Evolutionary conservation across 192 early-diverging fungal genomes (phyloP), one percentile per base, ranked within the genome.

Genomic region (Obelidium mucronatum): DNA sequence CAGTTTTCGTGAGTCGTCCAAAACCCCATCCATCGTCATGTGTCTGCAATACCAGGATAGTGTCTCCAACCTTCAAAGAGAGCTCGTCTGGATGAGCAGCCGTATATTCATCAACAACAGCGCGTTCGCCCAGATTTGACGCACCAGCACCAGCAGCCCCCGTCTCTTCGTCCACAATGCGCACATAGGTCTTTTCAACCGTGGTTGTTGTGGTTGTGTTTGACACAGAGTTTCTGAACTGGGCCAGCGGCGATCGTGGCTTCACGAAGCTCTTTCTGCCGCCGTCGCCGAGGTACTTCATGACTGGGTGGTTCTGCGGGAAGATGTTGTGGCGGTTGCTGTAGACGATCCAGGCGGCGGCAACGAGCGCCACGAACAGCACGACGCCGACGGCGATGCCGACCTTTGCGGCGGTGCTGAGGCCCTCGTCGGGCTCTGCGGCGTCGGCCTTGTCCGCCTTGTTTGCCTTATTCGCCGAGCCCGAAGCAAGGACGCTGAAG

Each of bases 21-120:
- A 69, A 19, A 22, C 34, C 72, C 72, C 72, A 74, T 19, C 72
- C 67, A 67, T 81, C 80, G 48, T 81, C 80, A 64, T 76, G 81
- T 36, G 56, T 31, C 39, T 79, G 26, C 24, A 81, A 13, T 33
- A 81, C 35, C 17, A 81, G 40, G 36, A 81, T 36, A 11, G 66
- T 61, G 19, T 78, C 52, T 24, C 73, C 79, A 40, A 63, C 24
- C 28, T 66, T 48, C 26, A 81, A 54, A 8, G 33, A 39, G 8
- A 81, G 68, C 42, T 81, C 80, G 67, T 60, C 58, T 17, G 28
- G 58, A 19, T 19, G 28, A 60, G 33, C 6, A 6, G 33, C 58
- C 8, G 24, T 24, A 31, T 60, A 26, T n/a, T 31, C 58, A 60
- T 13, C 24, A 17, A 19, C 24, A n/a, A 60, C 58, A 60, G 24